Conservation (phyloP, 345 rosid genomes). For the Euclidium syriacum region DNA sequence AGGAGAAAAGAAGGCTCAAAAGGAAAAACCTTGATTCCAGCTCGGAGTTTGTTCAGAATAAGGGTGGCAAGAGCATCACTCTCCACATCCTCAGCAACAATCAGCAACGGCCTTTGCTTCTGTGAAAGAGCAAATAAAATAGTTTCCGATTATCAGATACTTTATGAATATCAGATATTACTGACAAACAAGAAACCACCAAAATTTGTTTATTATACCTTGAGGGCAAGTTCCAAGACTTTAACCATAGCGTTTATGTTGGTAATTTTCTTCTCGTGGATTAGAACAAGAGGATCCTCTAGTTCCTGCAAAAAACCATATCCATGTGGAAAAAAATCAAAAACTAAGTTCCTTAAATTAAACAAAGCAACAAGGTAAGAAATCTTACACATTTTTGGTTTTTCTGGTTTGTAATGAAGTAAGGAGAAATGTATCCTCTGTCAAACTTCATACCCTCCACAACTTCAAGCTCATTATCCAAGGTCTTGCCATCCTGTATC, state of each 20-base stretch:
- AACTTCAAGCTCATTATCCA: constrained; percentile 85
- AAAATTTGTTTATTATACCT: constrained; percentile 50
- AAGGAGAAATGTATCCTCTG: constrained; percentile 92
- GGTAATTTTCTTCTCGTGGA: constrained; percentile 94
- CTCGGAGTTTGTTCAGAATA: constrained; percentile 92
- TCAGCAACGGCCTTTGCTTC: constrained; percentile 85
- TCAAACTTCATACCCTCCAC: constrained; percentile 98
- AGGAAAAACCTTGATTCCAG: constrained; percentile 78
- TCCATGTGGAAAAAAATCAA: background rate
- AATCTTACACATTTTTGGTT: constrained; percentile 88
- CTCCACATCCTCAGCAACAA: constrained; percentile 89
- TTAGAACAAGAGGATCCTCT: constrained; percentile 87
- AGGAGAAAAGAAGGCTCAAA: background rate
- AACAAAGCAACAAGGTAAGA: background rate
- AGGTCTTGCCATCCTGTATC: constrained; percentile 89
- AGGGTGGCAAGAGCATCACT: constrained; percentile 94
- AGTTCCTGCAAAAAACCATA: constrained; percentile 55
- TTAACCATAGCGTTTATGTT: constrained; percentile 75
- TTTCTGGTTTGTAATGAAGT: constrained; percentile 79
- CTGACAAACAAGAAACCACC: background rate
- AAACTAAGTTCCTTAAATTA: background rate
- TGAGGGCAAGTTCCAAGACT: constrained; percentile 86
- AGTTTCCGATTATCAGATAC: background rate
- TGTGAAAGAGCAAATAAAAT: constrained; percentile 6
- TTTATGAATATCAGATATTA: background rate